Conservation (phyloP, 208 protist genomes). For the Leishmania lainsoni region DNA sequence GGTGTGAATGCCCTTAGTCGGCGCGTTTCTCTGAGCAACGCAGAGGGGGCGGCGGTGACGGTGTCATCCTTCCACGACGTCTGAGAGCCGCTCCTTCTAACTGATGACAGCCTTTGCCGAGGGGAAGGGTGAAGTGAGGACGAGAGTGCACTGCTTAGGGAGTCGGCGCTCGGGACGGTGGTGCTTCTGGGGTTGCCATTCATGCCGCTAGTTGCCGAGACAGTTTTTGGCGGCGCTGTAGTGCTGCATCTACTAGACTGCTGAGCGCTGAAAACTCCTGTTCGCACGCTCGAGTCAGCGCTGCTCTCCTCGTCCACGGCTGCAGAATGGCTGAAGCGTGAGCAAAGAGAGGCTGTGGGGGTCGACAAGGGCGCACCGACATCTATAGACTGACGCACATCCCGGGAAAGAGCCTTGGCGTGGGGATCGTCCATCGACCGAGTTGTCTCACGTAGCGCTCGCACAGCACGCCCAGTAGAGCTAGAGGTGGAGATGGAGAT, state of each 20-base stretch:
- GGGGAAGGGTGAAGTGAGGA: background rate
- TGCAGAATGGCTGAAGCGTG: background rate
- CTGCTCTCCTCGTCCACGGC: background rate
- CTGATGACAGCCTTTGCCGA: background rate
- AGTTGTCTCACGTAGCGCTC: background rate
- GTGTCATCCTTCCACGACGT: background rate
- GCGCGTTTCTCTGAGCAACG: background rate
- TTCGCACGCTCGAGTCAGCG: background rate
- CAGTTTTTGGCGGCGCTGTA: no score
- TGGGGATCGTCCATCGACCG: slow-evolving; percentile 3
- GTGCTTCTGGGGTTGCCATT: background rate
- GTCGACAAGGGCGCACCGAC: background rate
- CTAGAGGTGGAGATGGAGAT: background rate
- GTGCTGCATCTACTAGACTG: background rate
- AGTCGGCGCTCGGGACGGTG: background rate
- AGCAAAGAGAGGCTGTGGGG: background rate
- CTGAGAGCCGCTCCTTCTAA: background rate
- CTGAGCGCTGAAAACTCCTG: background rate
- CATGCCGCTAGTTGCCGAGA: background rate
- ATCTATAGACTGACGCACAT: slow-evolving; percentile 4
- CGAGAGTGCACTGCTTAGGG: background rate
- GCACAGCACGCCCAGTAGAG: background rate
- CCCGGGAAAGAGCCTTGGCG: slow-evolving; percentile 8
- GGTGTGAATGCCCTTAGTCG: background rate
- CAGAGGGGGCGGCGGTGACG: background rate